Evolutionary conservation across 1,284 basidiomycete species (phyloP), one percentile per base, ranked within the genome.

Genomic region (Takashimella tepidaria): DNA sequence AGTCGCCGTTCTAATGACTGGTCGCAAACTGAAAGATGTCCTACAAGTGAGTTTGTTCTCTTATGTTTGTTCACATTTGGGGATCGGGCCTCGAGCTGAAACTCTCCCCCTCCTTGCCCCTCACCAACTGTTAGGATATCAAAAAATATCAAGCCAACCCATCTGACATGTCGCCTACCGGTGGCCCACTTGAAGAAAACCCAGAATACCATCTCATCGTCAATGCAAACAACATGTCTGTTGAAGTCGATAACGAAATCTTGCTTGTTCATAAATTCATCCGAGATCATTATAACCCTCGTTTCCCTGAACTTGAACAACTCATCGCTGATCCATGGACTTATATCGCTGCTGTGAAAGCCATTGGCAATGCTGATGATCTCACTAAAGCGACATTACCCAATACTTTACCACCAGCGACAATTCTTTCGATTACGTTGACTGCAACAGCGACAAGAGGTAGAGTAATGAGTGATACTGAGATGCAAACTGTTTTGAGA

Each of bases 201-300:
- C 90, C 91, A 0, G 96, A 99, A 75, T 99, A 99, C 76, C 85
- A 87, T 57, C 81, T 98, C 55, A 98, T 98, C 65, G 96, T 99
- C 2, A 85, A 90, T 62, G 91, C 95, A 12, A 99, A 99, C 79
- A 99, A 98, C 76, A 79, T 98, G 56, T 92, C 92, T 1, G 96
- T 99, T 19, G 96, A 99, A 65, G 86, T 98, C 1, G 96, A 99
- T 76, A 98, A 99, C 67, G 96, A 98, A 75, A 90, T 97, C 54
- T 80, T 98, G 55, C 81, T 98, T 23, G 93, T 98, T 1, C 92
- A 99, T 80, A 98, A 98, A 87, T 98, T 97, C 79, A 96, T 98
- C 68, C 87, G 96, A 61, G 96, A 99, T 70, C 95, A 98, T 77
- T 99, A 98, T 74, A 84, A 88, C 1, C 83, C 89, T 21, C 90